A percentile compares a stretch with the other conserved stretches of the same genome.
phyloP scores from a whole-genome alignment of 495 filamentous ascomycete species.

The Neurospora cerealis region DNA sequence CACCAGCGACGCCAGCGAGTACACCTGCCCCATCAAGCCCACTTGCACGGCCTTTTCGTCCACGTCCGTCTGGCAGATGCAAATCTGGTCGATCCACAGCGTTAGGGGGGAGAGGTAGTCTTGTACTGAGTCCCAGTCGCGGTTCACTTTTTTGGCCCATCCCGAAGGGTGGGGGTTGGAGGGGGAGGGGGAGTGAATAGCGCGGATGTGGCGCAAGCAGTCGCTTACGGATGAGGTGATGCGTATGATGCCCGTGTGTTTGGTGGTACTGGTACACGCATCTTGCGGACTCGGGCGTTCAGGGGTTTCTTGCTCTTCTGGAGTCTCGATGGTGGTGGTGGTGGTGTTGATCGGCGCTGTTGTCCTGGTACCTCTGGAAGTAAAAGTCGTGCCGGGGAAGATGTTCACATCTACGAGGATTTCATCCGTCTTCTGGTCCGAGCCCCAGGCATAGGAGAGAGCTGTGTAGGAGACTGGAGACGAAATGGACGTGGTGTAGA shows the following conservation, averaged over 20 bases:
- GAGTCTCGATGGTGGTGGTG: too few species aligned
- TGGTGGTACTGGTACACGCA: too few species aligned
- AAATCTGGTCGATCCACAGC: conserved; percentile 16
- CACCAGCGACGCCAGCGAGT: conserved; percentile 8
- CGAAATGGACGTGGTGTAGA: conserved; percentile 6
- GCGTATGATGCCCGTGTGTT: not conserved
- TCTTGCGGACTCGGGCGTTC: too few species aligned
- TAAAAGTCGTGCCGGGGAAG: too few species aligned
- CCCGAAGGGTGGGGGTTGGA: not conserved
- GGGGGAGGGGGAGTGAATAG: not conserved
- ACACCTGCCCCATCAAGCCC: conserved; percentile 18
- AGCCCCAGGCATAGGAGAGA: conserved; percentile 6
- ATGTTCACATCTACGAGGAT: too few species aligned
- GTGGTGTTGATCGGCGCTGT: too few species aligned
- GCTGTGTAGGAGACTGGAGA: conserved; percentile 1
- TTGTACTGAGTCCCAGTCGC: too few species aligned
- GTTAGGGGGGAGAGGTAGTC: too few species aligned
- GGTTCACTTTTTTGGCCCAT: too few species aligned
- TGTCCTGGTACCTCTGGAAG: too few species aligned
- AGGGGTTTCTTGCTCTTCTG: too few species aligned
- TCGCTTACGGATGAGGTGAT: not conserved
- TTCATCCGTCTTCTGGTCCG: too few species aligned
- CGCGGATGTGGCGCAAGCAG: not conserved
- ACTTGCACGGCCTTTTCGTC: conserved; percentile 18
- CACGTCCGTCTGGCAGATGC: conserved; percentile 19